A percentile compares a stretch with the other conserved stretches of the same genome.
These are phyloP conservation scores for Malassezia cuniculi DNA, from an alignment of 1,284 basidiomycete species.

Conservation along the genomic window DNA sequence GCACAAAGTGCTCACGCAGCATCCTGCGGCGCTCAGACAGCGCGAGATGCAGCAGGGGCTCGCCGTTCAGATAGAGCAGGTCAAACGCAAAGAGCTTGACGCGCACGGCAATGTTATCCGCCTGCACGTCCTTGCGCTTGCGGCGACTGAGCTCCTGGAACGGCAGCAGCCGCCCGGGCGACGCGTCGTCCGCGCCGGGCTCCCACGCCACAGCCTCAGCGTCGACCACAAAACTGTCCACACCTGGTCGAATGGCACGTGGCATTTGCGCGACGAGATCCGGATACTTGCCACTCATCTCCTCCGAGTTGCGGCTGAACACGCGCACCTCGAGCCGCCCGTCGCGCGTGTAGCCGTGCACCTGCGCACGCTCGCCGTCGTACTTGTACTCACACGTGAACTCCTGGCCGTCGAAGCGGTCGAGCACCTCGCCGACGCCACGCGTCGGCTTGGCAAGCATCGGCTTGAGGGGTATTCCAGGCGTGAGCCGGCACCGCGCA, in stretches of 20 bases:
- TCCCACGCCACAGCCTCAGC: constrained; percentile 95
- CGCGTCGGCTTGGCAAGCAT: constrained; percentile 99
- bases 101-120: constrained; percentile 86
- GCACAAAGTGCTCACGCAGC: constrained; percentile 64
- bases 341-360: constrained; percentile 20
- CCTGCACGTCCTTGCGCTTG: constrained; percentile 92
- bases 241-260: constrained; percentile 53
- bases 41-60: constrained; percentile 42
- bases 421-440: constrained; percentile 94
- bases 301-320: constrained; percentile 93
- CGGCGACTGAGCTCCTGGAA: constrained; percentile 93
- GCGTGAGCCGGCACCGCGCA: constrained; percentile 74
- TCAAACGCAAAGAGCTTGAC: constrained; percentile 95
- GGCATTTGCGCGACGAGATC: constrained; percentile 89
- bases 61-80: constrained; percentile 81
- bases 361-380: constrained; percentile 89
- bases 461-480: constrained; percentile 85
- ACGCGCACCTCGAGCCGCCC: constrained; percentile 53
- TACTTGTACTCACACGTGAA: constrained; percentile 99
- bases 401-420: constrained; percentile 84
- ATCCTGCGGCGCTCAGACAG: constrained; percentile 55
- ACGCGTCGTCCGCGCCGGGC: constrained; percentile 46
- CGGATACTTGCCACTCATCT: constrained; percentile 99
- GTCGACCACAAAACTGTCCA: constrained; percentile 81
- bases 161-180: constrained; percentile 62